phyloP scores from a whole-genome alignment of 352 stramenopile species.

The Phytophthora quininea region DNA sequence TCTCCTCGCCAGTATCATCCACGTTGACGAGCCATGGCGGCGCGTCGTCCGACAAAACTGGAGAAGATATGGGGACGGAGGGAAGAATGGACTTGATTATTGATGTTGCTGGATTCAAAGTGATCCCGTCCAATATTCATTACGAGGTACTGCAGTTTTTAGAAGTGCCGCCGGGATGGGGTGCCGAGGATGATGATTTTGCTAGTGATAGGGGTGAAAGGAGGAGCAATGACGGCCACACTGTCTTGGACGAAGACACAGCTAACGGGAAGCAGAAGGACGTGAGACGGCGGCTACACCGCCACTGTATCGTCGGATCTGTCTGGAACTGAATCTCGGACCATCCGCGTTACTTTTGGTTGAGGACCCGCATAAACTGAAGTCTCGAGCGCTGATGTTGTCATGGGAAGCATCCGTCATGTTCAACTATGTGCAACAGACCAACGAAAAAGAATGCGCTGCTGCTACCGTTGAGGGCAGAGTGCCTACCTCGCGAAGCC shows the following conservation, averaged over 20 bases:
- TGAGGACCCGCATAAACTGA: constrained; percentile 69
- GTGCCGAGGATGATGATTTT: constrained; percentile 28
- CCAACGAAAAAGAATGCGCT: constrained; percentile 42
- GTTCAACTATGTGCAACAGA: constrained; percentile 64
- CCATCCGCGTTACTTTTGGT: constrained; percentile 75
- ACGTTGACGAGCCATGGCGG: constrained; percentile 23
- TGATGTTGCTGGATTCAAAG: constrained; percentile 75
- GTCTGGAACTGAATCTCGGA: constrained; percentile 65
- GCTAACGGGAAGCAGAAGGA: constrained; percentile 1
- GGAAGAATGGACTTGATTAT: constrained; percentile 68
- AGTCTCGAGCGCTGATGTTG: constrained; percentile 81
- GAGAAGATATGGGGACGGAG: constrained; percentile 34
- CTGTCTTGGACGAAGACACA: constrained; percentile 4
- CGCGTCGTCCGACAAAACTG: constrained; percentile 19
- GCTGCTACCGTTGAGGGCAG: constrained; percentile 17
- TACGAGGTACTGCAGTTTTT: constrained; percentile 80
- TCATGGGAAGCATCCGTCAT: constrained; percentile 76
- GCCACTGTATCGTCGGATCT: constrained; percentile 51
- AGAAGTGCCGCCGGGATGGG: constrained; percentile 34
- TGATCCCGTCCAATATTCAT: constrained; percentile 86
- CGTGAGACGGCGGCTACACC: constrained; percentile 13
- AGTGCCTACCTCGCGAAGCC: constrained; percentile 30
- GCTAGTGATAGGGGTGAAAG: constrained; percentile 24
- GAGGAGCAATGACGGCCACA: constrained; percentile 5
- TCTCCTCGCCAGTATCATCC: constrained; percentile 33